Evolutionary conservation across 306 rosid genomes (phyloP).

Genomic region (apple (Malus domestica)): ASM211411v1 NC_041803.1:19991001-19991500

Average conservation of each 20-base stretch:
- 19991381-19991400: slow-evolving; percentile 57
- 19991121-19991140: slow-evolving; percentile 82
- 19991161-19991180: slow-evolving; percentile 43
- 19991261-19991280: slow-evolving; percentile 28
- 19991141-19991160: slow-evolving; percentile 75
- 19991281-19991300: slow-evolving; percentile 50
- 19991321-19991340: slow-evolving; percentile 43
- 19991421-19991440: slow-evolving; percentile 20
- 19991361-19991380: slow-evolving; percentile 80
- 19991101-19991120: slow-evolving; percentile 41
- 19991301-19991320: slow-evolving; percentile 88
- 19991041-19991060: slow-evolving; percentile 58
- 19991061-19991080: slow-evolving; percentile 3
- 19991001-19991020: slow-evolving; percentile 87
- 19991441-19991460: slow-evolving; percentile 7
- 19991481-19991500: slow-evolving; percentile 50
- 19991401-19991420: slow-evolving; percentile 15
- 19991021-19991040: slow-evolving; percentile 86
- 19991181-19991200: slow-evolving; percentile 34
- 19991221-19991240: slow-evolving; percentile 40
- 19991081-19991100: slow-evolving; percentile 14
- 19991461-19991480: slow-evolving; percentile 60
- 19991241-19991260: slow-evolving; percentile 22
- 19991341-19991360: slow-evolving; percentile 16
- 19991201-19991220: slow-evolving; percentile 61